These are phyloP conservation scores for Fomitopsis palustris DNA, from an alignment of 1,284 basidiomycete genomes.

Conservation along the genomic window DNA sequence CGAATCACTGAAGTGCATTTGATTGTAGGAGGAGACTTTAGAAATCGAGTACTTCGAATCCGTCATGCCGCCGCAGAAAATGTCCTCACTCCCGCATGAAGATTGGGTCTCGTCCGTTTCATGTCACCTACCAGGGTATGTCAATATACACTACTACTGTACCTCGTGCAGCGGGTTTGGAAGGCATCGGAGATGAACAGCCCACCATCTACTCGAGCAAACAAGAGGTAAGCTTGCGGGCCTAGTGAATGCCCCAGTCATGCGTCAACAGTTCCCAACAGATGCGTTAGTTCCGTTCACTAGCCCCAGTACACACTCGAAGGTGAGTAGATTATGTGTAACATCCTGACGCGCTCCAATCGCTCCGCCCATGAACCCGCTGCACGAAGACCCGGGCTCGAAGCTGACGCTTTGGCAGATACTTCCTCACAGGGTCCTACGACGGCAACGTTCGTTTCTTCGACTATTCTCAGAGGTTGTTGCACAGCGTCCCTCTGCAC, in stretches of 20 bases:
- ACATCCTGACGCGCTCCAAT: no score
- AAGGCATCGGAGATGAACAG: no score
- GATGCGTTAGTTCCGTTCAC: no score
- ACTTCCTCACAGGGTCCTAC: constrained; percentile 79
- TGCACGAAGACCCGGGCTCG: not conserved
- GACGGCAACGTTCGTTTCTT: constrained; percentile 76
- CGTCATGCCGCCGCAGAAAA: constrained; percentile 84
- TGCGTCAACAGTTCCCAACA: no score
- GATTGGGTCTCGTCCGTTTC: constrained; percentile 93
- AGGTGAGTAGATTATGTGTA: no score
- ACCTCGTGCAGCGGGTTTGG: not conserved
- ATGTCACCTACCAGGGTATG: constrained; percentile 66
- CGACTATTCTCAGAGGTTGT: constrained; percentile 60
- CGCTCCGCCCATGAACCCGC: no score
- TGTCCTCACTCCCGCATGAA: constrained; percentile 81
- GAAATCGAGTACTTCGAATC: constrained; percentile 95
- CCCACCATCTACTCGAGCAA: no score
- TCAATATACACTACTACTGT: constrained; percentile 10
- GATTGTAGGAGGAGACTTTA: constrained; percentile 77
- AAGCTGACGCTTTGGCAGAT: constrained; percentile 34
- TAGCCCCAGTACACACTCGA: no score
- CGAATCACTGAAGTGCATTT: not conserved
- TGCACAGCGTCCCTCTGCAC: constrained; percentile 52
- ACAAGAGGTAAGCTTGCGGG: no score
- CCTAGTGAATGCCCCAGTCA: no score